Evolutionary conservation across 2,329 filamentous ascomycete species (phyloP).

Genomic region (Cercospora berteroae): DNA sequence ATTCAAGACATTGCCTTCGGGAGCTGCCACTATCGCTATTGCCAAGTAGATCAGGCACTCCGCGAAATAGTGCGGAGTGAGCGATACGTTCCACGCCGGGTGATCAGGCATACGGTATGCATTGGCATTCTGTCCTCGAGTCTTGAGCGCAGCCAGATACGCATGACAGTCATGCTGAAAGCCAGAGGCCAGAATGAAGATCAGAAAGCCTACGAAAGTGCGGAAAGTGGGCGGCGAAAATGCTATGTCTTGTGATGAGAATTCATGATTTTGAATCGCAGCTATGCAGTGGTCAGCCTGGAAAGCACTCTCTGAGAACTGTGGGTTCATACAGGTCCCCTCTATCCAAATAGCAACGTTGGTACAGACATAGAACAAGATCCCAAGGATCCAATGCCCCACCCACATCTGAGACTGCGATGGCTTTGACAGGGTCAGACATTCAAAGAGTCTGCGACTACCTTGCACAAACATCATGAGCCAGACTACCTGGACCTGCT

Average conservation of each 20-base stretch:
- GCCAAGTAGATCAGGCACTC: conserved; percentile 82
- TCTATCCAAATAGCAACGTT: conserved; percentile 82
- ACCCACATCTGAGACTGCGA: conserved; percentile 80
- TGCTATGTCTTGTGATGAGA: conserved; percentile 40
- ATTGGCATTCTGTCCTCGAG: conserved; percentile 13
- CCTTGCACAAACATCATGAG: conserved; percentile 73
- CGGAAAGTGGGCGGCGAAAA: conserved; percentile 49
- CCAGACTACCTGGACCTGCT: conserved; percentile 67
- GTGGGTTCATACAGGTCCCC: conserved; percentile 60
- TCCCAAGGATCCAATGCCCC: conserved; percentile 75
- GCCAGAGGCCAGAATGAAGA: conserved; percentile 68
- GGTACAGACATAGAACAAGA: conserved; percentile 72
- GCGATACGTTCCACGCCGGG: conserved; percentile 66
- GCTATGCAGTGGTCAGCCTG: conserved; percentile 23
- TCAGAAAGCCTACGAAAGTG: conserved; percentile 55
- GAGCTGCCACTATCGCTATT: conserved; percentile 72
- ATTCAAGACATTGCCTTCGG: conserved; percentile 64
- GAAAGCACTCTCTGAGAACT: not conserved
- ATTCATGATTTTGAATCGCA: conserved; percentile 37
- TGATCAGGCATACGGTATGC: conserved; percentile 80
- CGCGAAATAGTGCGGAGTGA: conserved; percentile 89
- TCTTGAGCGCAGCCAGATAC: conserved; percentile 45
- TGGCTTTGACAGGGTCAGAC: conserved; percentile 61
- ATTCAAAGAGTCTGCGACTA: conserved; percentile 72
- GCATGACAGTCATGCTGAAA: conserved; percentile 65